Conservation (phyloP, 2,329 filamentous ascomycete genomes). For the Diaporthe citrichinensis region DNA sequence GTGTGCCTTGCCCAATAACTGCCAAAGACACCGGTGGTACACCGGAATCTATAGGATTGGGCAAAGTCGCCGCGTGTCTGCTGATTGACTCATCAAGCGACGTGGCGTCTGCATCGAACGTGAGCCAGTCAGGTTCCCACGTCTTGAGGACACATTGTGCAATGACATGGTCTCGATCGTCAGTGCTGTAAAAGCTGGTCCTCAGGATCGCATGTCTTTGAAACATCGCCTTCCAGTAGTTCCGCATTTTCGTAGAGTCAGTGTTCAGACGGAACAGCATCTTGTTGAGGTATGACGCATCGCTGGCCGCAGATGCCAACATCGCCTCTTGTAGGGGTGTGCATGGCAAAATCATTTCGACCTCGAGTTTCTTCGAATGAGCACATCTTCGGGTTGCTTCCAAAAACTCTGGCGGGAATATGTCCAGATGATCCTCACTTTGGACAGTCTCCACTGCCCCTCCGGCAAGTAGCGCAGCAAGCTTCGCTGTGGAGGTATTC, state of each 20-base stretch:
- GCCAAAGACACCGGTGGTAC: constrained; percentile 62
- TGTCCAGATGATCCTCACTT: constrained; percentile 17
- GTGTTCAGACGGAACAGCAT: constrained; percentile 74
- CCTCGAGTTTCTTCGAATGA: constrained; percentile 47
- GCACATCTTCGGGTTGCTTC: constrained; percentile 51
- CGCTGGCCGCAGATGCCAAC: constrained; percentile 71
- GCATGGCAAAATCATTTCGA: constrained; percentile 79
- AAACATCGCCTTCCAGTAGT: constrained; percentile 74
- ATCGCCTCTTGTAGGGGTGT: constrained; percentile 92
- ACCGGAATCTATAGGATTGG: constrained; percentile 59
- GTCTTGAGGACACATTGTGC: constrained; percentile 78
- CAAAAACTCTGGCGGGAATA: constrained; percentile 50
- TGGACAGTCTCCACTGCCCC: neutral
- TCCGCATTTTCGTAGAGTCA: constrained; percentile 63
- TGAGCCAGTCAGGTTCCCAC: constrained; percentile 58
- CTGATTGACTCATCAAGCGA: constrained; percentile 55
- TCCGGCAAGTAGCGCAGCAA: constrained; percentile 59
- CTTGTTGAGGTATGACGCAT: constrained; percentile 78
- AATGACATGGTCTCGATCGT: constrained; percentile 72
- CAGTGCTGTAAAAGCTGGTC: constrained; percentile 80
- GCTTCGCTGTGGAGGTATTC: constrained; percentile 74
- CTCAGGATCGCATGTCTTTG: constrained; percentile 81
- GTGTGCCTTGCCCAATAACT: constrained; percentile 52
- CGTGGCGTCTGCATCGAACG: constrained; percentile 48
- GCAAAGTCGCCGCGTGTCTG: constrained; percentile 56